Base-by-base conservation (phyloP, 306 rosid species). In the Prunus mira region DNA sequence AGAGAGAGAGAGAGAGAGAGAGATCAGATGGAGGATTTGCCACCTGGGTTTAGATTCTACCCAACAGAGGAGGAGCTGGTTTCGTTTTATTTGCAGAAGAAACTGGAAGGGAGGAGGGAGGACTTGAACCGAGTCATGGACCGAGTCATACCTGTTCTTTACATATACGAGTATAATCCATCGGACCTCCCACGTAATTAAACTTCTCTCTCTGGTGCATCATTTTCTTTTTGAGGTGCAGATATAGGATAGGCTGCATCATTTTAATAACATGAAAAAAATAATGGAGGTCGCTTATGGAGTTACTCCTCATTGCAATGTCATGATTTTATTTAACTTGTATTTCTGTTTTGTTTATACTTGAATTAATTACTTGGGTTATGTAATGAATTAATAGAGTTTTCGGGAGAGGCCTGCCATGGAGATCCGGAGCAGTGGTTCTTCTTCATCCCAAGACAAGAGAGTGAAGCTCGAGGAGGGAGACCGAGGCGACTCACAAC, bases 51-150 rank as follows among this genome's bases (percentile, higher is more conserved):
- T 84, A 87, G 95, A 32, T 94, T 94, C 84, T 91, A 86, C 80
- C 98, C 97, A 0, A 93, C 97, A 2, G 97, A 93, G 81, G 96
- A 91, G 73, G 98, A 93, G 69, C 76, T 93, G 28, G 77, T 94
- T 56, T 81, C 87, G 0, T 91, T 91, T 81, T 91, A 91, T 80
- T 85, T 94, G 17, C 84, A 34, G 2, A 84, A 83, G 43, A 91
- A 88, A 84, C 90, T 94, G 12, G 84, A 91, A 45, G 93, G 96
- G 61, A 27, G 4, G 15, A 82, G 75, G 5, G 84, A 87, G 18
- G 87, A 80, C 30, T 18, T 85, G 58, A 79, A 72, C 54, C 75
- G 66, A 66, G 72, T 73, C 45, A 75, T 90, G 74, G 73, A 87
- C 70, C 81, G 78, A 20, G 80, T 91, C 46, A 87, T 94, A 10